These are phyloP conservation scores for Pythium biforme DNA, from an alignment of 352 stramenopile species.

Conservation along the genomic window DNA sequence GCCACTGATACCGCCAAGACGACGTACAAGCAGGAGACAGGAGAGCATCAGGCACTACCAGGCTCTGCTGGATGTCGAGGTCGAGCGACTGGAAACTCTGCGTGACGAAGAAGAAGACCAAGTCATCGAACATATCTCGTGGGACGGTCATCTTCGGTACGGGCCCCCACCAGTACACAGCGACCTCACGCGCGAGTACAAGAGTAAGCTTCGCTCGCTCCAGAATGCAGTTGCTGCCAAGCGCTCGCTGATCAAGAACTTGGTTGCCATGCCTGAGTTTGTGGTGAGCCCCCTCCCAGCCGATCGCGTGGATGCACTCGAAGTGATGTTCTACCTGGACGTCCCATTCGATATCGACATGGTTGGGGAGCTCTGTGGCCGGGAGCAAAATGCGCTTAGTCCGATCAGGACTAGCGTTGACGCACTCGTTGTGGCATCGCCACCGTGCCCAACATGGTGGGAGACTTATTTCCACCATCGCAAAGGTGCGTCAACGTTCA, in stretches of 20 bases:
- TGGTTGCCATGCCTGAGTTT: constrained; percentile 30
- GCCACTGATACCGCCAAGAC: background rate
- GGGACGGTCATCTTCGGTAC: background rate
- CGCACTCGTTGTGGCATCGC: background rate
- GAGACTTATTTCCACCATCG: background rate
- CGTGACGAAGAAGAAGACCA: constrained; percentile 1
- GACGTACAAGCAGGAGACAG: constrained; percentile 1
- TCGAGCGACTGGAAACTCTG: constrained; percentile 3
- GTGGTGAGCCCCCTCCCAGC: constrained; percentile 35
- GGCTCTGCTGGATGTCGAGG: background rate
- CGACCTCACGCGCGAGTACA: constrained; percentile 4
- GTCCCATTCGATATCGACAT: constrained; percentile 40
- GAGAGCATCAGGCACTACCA: background rate
- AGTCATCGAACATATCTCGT: background rate
- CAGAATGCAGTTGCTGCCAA: constrained; percentile 14
- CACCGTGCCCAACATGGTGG: constrained; percentile 4
- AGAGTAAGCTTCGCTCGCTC: background rate
- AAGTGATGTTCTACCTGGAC: constrained; percentile 45
- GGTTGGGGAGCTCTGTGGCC: constrained; percentile 36
- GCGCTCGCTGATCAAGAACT: constrained; percentile 8
- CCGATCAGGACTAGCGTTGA: constrained; percentile 1
- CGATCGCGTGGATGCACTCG: constrained; percentile 21
- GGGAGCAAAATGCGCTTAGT: constrained; percentile 36
- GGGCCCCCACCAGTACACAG: background rate
- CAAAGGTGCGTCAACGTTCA: constrained; percentile 10